Evolutionary conservation across 768 basidiomycete genomes (phyloP).

Genomic region (Lentinula lateritia): DNA sequence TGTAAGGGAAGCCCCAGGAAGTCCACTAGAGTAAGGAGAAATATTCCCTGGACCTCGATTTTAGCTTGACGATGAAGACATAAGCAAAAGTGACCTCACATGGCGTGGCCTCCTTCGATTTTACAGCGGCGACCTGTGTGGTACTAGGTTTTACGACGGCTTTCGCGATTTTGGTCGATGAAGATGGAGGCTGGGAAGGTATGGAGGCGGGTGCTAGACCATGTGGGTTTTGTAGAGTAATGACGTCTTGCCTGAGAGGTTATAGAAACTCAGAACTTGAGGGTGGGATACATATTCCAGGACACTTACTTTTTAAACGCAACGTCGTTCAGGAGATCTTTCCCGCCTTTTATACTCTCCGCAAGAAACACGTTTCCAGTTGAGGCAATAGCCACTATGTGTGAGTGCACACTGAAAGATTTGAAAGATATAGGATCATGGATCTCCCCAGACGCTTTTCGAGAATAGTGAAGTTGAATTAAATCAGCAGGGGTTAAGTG

Average conservation of each 20-base stretch:
- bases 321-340: conserved; percentile 81
- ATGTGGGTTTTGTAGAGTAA: conserved; percentile 92
- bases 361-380: conserved; percentile 93
- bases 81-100: conserved; percentile 38
- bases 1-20: conserved; percentile 89
- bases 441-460: conserved; percentile 81
- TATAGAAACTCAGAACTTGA: not conserved
- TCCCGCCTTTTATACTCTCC: conserved; percentile 83
- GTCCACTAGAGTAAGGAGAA: conserved; percentile 87
- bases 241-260: conserved; percentile 68
- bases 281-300: not conserved
- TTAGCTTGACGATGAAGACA: not conserved
- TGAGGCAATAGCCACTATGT: conserved; percentile 84
- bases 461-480: conserved; percentile 74
- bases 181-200: conserved; percentile 18
- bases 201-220: conserved; percentile 59
- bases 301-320: conserved; percentile 71
- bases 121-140: conserved; percentile 26
- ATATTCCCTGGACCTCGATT: conserved; percentile 59
- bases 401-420: conserved; percentile 92
- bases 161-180: conserved; percentile 24
- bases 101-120: conserved; percentile 54
- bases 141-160: conserved; percentile 28
- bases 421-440: conserved; percentile 99
- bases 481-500: conserved; percentile 67